Percentiles rank a stretch among this genome's conserved stretches.
phyloP scores from a whole-genome alignment of 225 moss, liverwort and hornwort genomes.

The Sphagnum tenellum region DNA sequence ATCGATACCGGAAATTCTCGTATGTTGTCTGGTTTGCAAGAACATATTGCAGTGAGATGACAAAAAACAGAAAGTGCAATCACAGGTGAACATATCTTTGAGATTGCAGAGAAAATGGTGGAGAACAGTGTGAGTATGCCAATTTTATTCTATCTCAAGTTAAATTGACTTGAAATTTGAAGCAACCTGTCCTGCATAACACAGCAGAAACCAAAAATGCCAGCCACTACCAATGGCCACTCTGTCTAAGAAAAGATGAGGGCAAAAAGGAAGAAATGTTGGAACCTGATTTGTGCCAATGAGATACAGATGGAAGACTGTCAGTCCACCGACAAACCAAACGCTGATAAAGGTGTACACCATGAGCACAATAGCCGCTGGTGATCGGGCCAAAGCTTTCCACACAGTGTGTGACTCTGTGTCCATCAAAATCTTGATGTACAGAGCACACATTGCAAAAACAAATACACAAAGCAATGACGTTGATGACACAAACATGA shows the following conservation, averaged over 20 bases:
- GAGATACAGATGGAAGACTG: slow-evolving; percentile 93
- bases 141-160: no score
- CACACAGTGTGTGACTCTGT: slow-evolving; percentile 46
- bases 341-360: slow-evolving; percentile 79
- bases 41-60: no score
- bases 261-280: not conserved
- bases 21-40: slow-evolving; percentile 59
- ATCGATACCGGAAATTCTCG: slow-evolving; percentile 92
- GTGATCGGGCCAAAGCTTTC: slow-evolving; percentile 63
- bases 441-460: slow-evolving; percentile 78
- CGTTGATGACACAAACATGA: slow-evolving; percentile 81
- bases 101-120: no score
- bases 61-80: no score
- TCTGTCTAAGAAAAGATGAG: no score
- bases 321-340: slow-evolving; percentile 96
- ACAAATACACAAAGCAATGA: slow-evolving; percentile 76
- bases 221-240: no score
- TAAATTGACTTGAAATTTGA: no score
- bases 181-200: no score
- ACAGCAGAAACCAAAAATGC: no score
- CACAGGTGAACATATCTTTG: no score
- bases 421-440: slow-evolving; percentile 80
- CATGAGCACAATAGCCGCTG: slow-evolving; percentile 91
- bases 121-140: no score
- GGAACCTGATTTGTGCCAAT: slow-evolving; percentile 96